Evolutionary conservation across 495 filamentous ascomycete species (phyloP).

Genomic region (Parmelia sp.): DNA sequence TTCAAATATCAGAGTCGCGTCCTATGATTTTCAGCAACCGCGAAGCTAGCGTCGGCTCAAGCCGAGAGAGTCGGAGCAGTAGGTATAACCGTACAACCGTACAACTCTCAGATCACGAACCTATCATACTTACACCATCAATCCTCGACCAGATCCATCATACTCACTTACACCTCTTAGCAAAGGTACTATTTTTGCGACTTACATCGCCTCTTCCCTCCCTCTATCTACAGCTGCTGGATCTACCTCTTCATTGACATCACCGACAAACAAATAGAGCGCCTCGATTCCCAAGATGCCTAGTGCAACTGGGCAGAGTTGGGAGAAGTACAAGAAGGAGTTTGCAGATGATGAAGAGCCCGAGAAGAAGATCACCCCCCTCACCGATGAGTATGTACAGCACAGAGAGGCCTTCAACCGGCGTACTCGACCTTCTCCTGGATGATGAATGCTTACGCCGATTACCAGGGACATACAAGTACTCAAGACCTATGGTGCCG

Average conservation of each 20-base stretch:
- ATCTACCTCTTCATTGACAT: not conserved
- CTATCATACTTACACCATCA: constrained; percentile 34
- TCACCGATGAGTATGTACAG: constrained; percentile 80
- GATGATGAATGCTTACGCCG: constrained; percentile 9
- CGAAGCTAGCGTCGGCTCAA: constrained; percentile 20
- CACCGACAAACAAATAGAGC: constrained; percentile 11
- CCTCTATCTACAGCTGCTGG: not conserved
- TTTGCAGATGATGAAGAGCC: constrained; percentile 93
- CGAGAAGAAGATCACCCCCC: constrained; percentile 98
- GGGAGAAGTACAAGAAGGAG: constrained; percentile 98
- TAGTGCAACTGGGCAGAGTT: constrained; percentile 85
- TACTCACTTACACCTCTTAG: not conserved
- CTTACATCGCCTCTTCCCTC: not conserved
- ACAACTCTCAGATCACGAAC: constrained; percentile 30
- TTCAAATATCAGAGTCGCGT: constrained; percentile 24
- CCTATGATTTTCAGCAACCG: constrained; percentile 41
- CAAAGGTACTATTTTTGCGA: not conserved
- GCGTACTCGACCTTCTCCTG: constrained; percentile 12
- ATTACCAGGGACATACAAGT: constrained; percentile 85
- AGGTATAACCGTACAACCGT: no score
- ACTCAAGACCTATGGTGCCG: constrained; percentile 96
- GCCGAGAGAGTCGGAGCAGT: constrained; percentile 16
- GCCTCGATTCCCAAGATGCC: constrained; percentile 49
- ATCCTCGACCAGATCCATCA: constrained; percentile 17
- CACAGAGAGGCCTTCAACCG: not conserved